These are phyloP conservation scores for Trypanosoma boissoni DNA, from an alignment of 208 protist species.

Conservation along the genomic window DNA sequence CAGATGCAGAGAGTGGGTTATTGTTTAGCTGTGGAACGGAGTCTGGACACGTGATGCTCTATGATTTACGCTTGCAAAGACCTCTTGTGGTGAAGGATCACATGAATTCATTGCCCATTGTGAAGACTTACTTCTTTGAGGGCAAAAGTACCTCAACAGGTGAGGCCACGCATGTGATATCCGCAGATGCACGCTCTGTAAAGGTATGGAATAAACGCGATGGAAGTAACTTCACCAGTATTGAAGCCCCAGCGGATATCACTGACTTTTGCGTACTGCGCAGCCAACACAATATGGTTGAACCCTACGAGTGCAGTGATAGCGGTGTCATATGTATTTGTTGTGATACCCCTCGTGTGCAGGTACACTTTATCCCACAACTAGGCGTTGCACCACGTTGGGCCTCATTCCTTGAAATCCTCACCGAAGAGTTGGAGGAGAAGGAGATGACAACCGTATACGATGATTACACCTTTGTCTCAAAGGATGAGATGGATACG, in stretches of 20 bases:
- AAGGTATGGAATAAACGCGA: constrained; percentile 93
- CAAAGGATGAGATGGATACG: constrained; percentile 91
- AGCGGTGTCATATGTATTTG: constrained; percentile 90
- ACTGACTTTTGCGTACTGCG: constrained; percentile 85
- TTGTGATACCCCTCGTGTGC: constrained; percentile 90
- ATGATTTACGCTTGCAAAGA: constrained; percentile 84
- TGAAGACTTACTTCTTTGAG: constrained; percentile 91
- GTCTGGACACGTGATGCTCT: constrained; percentile 78
- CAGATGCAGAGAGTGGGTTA: constrained; percentile 65
- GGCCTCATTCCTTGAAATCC: constrained; percentile 96
- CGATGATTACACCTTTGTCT: constrained; percentile 98
- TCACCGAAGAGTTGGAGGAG: constrained; percentile 94
- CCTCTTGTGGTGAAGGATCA: constrained; percentile 95
- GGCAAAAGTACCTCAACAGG: constrained; percentile 75
- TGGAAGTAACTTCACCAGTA: constrained; percentile 83
- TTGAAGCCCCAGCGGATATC: constrained; percentile 84
- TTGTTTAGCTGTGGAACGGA: constrained; percentile 78
- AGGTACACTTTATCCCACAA: constrained; percentile 95
- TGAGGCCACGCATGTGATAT: constrained; percentile 65
- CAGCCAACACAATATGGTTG: constrained; percentile 77
- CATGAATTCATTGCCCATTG: constrained; percentile 93
- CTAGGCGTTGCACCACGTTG: constrained; percentile 96
- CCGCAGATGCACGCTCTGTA: constrained; percentile 88
- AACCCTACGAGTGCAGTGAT: constrained; percentile 75
- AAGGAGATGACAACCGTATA: constrained; percentile 88